Conservation (phyloP, 192 early-diverging fungal genomes). For the Backusella macrospora region DNA sequence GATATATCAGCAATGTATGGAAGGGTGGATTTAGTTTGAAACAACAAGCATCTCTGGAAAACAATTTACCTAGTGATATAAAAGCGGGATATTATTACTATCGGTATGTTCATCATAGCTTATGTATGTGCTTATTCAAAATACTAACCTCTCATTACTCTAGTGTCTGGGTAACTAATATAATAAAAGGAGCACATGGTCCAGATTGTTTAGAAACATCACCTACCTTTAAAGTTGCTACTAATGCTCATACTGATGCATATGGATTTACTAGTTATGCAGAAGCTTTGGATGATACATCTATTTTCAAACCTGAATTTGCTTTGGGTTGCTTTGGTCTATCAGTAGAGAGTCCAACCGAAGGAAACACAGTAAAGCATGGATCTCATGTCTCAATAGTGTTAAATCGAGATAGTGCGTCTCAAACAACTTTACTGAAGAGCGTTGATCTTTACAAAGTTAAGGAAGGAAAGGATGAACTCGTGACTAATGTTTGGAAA, state of each 20-base stretch:
- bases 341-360: conserved; percentile 14
- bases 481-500: conserved; percentile 16
- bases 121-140: not conserved
- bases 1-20: conserved; percentile 30
- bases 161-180: conserved; percentile 35
- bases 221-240: conserved; percentile 32
- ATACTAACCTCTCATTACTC: not conserved
- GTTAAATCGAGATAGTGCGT: conserved; percentile 28
- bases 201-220: conserved; percentile 33
- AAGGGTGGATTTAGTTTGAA: conserved; percentile 14
- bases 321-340: conserved; percentile 34
- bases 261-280: conserved; percentile 21
- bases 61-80: conserved; percentile 1
- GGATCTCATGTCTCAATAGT: conserved; percentile 18
- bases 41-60: conserved; percentile 25
- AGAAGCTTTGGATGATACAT: conserved; percentile 23
- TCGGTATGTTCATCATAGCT: conserved; percentile 14
- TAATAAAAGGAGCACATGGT: conserved; percentile 25
- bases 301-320: conserved; percentile 28
- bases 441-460: conserved; percentile 31
- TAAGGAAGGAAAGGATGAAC: conserved; percentile 11
- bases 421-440: conserved; percentile 27
- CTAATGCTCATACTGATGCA: conserved; percentile 23
- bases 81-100: conserved; percentile 31
- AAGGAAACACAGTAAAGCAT: conserved; percentile 15